phyloP scores from a whole-genome alignment of 2,329 filamentous ascomycete species.

The Xylaria sp. region DNA sequence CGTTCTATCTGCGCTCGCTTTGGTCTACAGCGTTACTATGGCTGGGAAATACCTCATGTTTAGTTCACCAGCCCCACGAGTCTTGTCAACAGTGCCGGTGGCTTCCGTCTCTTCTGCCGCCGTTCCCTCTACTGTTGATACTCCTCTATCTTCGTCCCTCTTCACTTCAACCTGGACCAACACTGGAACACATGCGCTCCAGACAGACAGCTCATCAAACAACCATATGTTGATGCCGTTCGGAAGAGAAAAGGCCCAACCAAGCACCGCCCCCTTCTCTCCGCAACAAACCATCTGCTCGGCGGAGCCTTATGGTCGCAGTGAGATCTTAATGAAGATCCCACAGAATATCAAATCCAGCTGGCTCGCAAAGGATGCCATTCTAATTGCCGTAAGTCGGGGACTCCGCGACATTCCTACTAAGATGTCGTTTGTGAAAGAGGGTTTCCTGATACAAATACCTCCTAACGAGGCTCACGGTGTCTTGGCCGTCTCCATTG shows the following conservation, averaged over 20 bases:
- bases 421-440: slow-evolving; percentile 50
- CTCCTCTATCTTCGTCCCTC: slow-evolving; percentile 29
- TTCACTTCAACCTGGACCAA: slow-evolving; percentile 32
- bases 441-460: slow-evolving; percentile 57
- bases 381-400: slow-evolving; percentile 58
- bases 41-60: slow-evolving; percentile 26
- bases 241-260: slow-evolving; percentile 41
- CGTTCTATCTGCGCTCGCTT: slow-evolving; percentile 22
- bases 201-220: slow-evolving; percentile 37
- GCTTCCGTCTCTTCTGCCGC: slow-evolving; percentile 34
- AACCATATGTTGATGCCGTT: slow-evolving; percentile 46
- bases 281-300: slow-evolving; percentile 46
- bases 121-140: slow-evolving; percentile 24
- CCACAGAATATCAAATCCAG: slow-evolving; percentile 52
- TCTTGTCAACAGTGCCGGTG: slow-evolving; percentile 37
- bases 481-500: slow-evolving; percentile 59
- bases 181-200: slow-evolving; percentile 37
- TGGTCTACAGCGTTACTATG: slow-evolving; percentile 27
- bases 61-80: slow-evolving; percentile 21
- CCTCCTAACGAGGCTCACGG: slow-evolving; percentile 59
- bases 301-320: slow-evolving; percentile 48
- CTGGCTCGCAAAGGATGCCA: slow-evolving; percentile 60
- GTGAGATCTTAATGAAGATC: slow-evolving; percentile 58
- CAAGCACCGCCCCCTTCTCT: slow-evolving; percentile 28
- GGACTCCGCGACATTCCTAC: slow-evolving; percentile 51